phyloP scores from a whole-genome alignment of 2,329 filamentous ascomycete genomes.

The Colletotrichum coccodes region DNA sequence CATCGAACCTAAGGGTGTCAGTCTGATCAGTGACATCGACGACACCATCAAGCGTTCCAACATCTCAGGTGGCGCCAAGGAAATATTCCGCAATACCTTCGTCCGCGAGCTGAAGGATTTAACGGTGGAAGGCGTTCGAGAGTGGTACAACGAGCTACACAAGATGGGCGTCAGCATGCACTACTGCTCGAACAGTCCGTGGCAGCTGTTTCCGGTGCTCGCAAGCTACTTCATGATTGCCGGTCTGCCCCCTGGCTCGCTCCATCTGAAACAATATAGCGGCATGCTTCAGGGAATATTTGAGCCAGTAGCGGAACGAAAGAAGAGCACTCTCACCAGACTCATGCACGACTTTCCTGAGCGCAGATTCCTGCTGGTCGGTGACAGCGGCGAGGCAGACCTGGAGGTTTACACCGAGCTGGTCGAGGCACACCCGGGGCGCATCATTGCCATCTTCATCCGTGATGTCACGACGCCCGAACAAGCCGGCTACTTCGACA shows the following conservation, averaged over 20 bases:
- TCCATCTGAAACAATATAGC: slow-evolving; percentile 95
- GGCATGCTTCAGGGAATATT: slow-evolving; percentile 99
- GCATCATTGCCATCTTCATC: slow-evolving; percentile 90
- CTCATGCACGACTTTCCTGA: slow-evolving; percentile 91
- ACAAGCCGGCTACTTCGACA: slow-evolving; percentile 81
- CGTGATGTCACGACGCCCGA: slow-evolving; percentile 90
- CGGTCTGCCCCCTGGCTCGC: slow-evolving; percentile 85
- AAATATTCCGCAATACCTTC: slow-evolving; percentile 97
- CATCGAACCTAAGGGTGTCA: slow-evolving; percentile 83
- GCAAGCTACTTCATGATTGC: slow-evolving; percentile 85
- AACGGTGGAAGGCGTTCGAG: slow-evolving; percentile 85
- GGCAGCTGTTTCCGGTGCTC: slow-evolving; percentile 94
- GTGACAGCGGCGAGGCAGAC: slow-evolving; percentile 96
- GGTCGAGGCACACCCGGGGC: slow-evolving; percentile 83
- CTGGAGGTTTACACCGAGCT: slow-evolving; percentile 97
- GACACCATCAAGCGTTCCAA: slow-evolving; percentile 97
- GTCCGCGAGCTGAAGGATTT: slow-evolving; percentile 85
- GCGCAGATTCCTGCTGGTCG: slow-evolving; percentile 88
- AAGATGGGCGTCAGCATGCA: slow-evolving; percentile 88
- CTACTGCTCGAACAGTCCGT: slow-evolving; percentile 99
- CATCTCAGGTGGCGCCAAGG: slow-evolving; percentile 85
- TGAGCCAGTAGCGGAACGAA: slow-evolving; percentile 94
- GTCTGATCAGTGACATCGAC: slow-evolving; percentile 96
- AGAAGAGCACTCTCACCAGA: slow-evolving; percentile 86
- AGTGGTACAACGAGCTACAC: slow-evolving; percentile 87